Evolutionary conservation across 108 stramenopile genomes (phyloP).

Genomic region (Stephanodiscus triporus): DNA sequence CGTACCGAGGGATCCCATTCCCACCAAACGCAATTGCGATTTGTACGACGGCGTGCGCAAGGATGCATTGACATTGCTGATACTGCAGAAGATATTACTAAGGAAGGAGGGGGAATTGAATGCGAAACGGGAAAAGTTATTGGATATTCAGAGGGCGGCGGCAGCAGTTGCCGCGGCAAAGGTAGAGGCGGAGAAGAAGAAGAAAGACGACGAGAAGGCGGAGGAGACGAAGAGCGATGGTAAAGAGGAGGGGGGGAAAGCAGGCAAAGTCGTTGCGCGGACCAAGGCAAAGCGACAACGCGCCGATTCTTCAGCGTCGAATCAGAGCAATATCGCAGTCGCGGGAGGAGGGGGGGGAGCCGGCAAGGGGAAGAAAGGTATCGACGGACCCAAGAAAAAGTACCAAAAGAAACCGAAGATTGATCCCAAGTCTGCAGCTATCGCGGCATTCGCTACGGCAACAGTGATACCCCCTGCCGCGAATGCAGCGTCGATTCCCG

Average conservation of each 20-base stretch:
- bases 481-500: neutral
- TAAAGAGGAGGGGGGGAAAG: neutral
- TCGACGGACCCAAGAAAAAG: constrained; percentile 1
- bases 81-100: constrained; percentile 74
- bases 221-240: constrained; percentile 13
- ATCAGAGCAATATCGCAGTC: neutral
- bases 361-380: constrained; percentile 8
- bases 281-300: constrained; percentile 14
- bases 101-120: constrained; percentile 79
- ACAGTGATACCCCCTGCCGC: neutral
- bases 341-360: constrained; percentile 1
- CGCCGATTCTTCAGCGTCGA: constrained; percentile 13
- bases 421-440: neutral
- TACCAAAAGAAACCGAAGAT: constrained; percentile 5
- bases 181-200: constrained; percentile 18
- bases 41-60: constrained; percentile 85
- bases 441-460: neutral
- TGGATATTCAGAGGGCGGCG: constrained; percentile 46
- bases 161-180: constrained; percentile 14
- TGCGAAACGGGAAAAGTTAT: constrained; percentile 54
- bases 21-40: constrained; percentile 89
- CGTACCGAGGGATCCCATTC: constrained; percentile 62
- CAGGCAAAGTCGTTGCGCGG: neutral
- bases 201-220: constrained; percentile 16
- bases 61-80: constrained; percentile 75